phyloP scores from a whole-genome alignment of 2,329 filamentous ascomycete species.

The Aspergillus sp. region DNA sequence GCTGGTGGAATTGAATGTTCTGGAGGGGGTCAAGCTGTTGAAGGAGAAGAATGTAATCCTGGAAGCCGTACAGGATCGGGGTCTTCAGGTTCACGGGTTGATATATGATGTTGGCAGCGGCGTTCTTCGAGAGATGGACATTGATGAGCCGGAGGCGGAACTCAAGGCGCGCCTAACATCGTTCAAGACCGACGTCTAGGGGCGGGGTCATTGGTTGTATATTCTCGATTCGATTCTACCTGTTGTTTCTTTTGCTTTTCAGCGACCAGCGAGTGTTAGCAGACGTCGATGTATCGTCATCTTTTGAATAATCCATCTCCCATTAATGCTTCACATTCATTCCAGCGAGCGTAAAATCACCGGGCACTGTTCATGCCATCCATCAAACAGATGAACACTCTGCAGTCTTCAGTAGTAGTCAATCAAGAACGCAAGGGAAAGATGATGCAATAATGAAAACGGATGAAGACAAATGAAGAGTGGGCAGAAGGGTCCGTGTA shows the following conservation, averaged over 20 bases:
- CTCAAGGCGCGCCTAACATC: conserved; percentile 42
- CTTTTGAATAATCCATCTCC: too few relatives aligned
- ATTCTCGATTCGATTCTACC: not conserved
- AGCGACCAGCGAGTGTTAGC: not conserved
- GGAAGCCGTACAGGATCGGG: conserved; percentile 70
- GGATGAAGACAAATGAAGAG: too few relatives aligned
- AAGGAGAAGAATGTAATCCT: conserved; percentile 69
- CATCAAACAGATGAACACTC: too few relatives aligned
- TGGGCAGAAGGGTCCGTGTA: too few relatives aligned
- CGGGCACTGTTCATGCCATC: too few relatives aligned
- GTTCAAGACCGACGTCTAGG: conserved; percentile 39
- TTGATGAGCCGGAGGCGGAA: conserved; percentile 43
- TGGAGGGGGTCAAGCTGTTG: conserved; percentile 66
- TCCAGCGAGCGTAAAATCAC: too few relatives aligned
- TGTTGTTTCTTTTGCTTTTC: not conserved
- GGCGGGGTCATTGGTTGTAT: not conserved
- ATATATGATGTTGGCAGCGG: conserved; percentile 68
- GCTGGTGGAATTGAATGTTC: conserved; percentile 76
- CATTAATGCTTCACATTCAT: too few relatives aligned
- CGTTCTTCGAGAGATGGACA: conserved; percentile 56
- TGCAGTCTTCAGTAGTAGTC: too few relatives aligned
- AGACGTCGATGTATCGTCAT: too few relatives aligned
- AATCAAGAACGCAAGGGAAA: too few relatives aligned
- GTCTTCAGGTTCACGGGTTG: conserved; percentile 74
- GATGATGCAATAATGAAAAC: too few relatives aligned